Evolutionary conservation across 1,284 basidiomycete genomes (phyloP), one percentile per base, ranked within the genome.

Genomic region (Puccinia hordei): DNA sequence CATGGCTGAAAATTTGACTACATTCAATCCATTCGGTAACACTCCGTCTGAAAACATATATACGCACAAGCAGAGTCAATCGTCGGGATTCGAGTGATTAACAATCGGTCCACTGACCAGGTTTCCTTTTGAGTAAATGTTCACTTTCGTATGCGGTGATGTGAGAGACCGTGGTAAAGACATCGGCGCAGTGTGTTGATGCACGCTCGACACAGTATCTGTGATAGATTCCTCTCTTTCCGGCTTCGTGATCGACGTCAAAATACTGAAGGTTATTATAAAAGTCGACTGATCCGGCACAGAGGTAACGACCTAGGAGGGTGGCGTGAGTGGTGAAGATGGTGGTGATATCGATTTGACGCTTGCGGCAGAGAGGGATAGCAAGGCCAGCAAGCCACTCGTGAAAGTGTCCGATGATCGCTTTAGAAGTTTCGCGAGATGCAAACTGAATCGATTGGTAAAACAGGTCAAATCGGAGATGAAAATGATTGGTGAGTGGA

Each of bases 241-340:
- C 96, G 0, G 96, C 96, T 87, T 99, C 96, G 86, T 98, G 95
- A 85, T 99, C 96, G 81, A 98, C 95, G 84, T 99, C 96, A 87
- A 99, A 99, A 89, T 98, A 98, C 86, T 97, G 94, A 38, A 99
- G 89, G 86, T 99, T 98, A 89, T 98, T 99, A 89, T 99, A 99
- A 85, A 99, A 99, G 84, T 99, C 96, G 84, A 98, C 96, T 76
- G 90, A 92, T 81, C 96, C 96, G 1, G 96, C 96, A 84, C 96
- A 99, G 82, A 98, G 91, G 86, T 99, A 99, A 75, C 96, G 93
- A 30, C 96, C 96, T 78, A 99, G 92, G 33, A 99, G 90, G 4
- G 96, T 99, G n/a, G 96, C 96, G 86, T 98, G 95, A 59, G 96
- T 98, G 35, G 95, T 98, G 49, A 87, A 87, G 84, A 99, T 93